Percentiles rank a stretch among this genome's conserved stretches.
Conservation (phyloP, 1,284 basidiomycete species). For the Microbotryum scabiosae region DNA sequence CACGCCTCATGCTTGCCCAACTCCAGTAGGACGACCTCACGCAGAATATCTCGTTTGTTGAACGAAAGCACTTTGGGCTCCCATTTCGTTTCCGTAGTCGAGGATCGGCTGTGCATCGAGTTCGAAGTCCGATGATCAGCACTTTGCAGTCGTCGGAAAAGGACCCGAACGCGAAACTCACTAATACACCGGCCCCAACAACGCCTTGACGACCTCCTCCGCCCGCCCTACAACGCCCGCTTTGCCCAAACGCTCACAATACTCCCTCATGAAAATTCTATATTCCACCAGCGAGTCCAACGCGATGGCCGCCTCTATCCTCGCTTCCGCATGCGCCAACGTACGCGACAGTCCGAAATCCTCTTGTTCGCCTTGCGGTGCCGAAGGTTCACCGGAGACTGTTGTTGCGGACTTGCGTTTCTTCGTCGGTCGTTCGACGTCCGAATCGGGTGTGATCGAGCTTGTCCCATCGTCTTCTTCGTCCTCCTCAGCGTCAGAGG, state of each 20-base stretch:
- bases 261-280: constrained; percentile 61
- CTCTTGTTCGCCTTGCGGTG: constrained; percentile 45
- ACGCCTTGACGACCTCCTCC: constrained; percentile 75
- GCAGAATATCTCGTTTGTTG: constrained; percentile 66
- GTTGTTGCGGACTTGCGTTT: constrained; percentile 15
- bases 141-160: too few species aligned
- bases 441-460: not conserved
- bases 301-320: constrained; percentile 59
- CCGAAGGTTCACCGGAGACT: constrained; percentile 34
- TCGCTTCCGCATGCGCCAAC: constrained; percentile 72
- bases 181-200: constrained; percentile 74
- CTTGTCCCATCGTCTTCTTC: not conserved
- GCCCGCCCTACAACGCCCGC: constrained; percentile 75
- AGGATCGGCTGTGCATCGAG: constrained; percentile 52
- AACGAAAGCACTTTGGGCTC: constrained; percentile 57
- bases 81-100: constrained; percentile 52
- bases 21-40: constrained; percentile 52
- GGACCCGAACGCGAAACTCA: not conserved
- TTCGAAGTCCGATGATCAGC: not conserved
- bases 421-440: not conserved
- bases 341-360: constrained; percentile 74
- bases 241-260: constrained; percentile 72
- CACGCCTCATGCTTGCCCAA: constrained; percentile 59
- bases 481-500: not conserved
- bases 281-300: constrained; percentile 70